Base-by-base conservation (phyloP, 2,329 filamentous ascomycete genomes). In the Lecanosticta acicola region DNA sequence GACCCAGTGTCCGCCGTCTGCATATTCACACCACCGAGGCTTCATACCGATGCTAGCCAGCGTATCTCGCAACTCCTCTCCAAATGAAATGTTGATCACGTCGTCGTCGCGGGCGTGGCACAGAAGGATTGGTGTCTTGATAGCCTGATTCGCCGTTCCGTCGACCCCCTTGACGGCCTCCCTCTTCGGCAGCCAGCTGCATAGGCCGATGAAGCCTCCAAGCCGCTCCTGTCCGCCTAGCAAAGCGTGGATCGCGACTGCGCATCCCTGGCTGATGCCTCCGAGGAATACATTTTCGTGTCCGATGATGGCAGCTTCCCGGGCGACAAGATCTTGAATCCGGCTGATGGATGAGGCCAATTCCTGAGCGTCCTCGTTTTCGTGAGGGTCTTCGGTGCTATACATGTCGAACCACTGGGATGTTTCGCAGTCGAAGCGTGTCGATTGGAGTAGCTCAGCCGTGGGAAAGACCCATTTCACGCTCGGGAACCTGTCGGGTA, bases 371-470 rank as follows among this genome's bases (percentile, higher is more conserved):
- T 58, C 55, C 36, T 51, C 46, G 21, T 51, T 40, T 40, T 62
- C 54, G 26, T 61, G 50, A 3, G 60, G 59, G 8, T 61, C 34
- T 32, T 63, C 58, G 2, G 60, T 56, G 3, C 54, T 57, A 52
- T 55, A 60, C 43, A 67, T 63, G 43, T 68, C 66, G 43, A 69
- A 69, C 65, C 67, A 69, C 46, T 69, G 66, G n/a, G 60, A 56
- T 48, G 67, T 56, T 8, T 54, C 52, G 18, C 48, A 37, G 3
- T 51, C 51, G 39, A 63, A 63, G 2, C 59, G 60, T 5, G 47
- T 46, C 8, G 59, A 58, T 3, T 41, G 35, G 7, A 56, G 43
- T 1, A 49, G 35, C 7, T 50, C 32, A 4, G 49, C 49, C n/a
- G 43, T 53, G 4, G 67, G 66, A 41, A 69, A 68, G 26, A 69